Evolutionary conservation across 495 filamentous ascomycete species (phyloP).

Genomic region (Penicillium tannophilum): DNA sequence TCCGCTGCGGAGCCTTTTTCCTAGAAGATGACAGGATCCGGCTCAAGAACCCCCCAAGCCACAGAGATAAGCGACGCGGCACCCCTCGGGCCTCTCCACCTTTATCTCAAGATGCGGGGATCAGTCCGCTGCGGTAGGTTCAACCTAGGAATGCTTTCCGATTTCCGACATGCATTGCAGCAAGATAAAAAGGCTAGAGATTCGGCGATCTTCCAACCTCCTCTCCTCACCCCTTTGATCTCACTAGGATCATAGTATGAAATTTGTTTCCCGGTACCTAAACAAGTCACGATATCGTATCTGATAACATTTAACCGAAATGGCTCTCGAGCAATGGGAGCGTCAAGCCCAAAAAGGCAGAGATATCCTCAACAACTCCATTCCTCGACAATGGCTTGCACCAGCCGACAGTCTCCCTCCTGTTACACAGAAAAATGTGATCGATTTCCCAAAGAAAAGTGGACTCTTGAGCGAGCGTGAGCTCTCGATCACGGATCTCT

Average conservation of each 20-base stretch:
- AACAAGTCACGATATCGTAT: not conserved
- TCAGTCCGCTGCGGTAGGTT: constrained; percentile 4
- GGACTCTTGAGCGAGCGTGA: constrained; percentile 56
- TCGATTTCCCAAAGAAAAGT: constrained; percentile 44
- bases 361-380: constrained; percentile 37
- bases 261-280: not conserved
- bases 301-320: constrained; percentile 14
- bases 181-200: not conserved
- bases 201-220: not conserved
- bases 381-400: constrained; percentile 45
- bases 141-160: constrained; percentile 4
- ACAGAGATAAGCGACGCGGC: not conserved
- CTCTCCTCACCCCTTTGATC: not conserved
- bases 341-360: constrained; percentile 35
- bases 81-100: not conserved
- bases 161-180: constrained; percentile 2
- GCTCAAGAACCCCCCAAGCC: not conserved
- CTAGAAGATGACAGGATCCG: not conserved
- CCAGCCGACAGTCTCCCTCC: constrained; percentile 33
- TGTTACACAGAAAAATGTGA: constrained; percentile 36
- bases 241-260: not conserved
- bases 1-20: not conserved
- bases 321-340: constrained; percentile 35
- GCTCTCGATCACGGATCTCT: constrained; percentile 59
- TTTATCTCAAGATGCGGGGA: constrained; percentile 7